Conservation (phyloP, 2,329 filamentous ascomycete species). For the Thelonectria discophora region DNA sequence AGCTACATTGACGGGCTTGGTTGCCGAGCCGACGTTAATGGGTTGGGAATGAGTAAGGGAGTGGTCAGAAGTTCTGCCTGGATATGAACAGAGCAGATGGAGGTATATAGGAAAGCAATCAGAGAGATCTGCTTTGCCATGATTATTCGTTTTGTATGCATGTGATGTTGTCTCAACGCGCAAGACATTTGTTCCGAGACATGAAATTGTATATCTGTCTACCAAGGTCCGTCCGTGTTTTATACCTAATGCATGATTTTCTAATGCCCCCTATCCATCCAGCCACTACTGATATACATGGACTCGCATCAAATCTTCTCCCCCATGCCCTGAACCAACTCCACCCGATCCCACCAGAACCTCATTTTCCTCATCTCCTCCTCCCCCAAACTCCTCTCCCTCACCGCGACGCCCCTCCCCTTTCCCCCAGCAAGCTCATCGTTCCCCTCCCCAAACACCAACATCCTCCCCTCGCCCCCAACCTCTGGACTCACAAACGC, state of each 20-base stretch:
- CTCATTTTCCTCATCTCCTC: constrained; percentile 59
- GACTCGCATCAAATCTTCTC: background rate
- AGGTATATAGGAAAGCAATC: constrained; percentile 39
- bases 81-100: constrained; percentile 31
- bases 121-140: constrained; percentile 26
- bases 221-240: too few species aligned
- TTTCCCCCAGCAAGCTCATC: constrained; percentile 58
- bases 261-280: too few species aligned
- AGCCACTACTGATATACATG: too few species aligned
- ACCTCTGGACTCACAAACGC: constrained; percentile 50
- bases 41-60: constrained; percentile 6
- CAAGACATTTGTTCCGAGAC: too few species aligned
- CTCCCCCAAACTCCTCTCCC: constrained; percentile 52
- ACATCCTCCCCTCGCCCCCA: constrained; percentile 47
- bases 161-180: too few species aligned
- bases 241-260: too few species aligned
- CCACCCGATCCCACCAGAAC: constrained; percentile 69
- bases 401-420: constrained; percentile 53
- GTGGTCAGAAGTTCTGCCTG: constrained; percentile 28
- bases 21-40: background rate
- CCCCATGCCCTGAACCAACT: constrained; percentile 42
- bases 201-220: too few species aligned
- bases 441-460: constrained; percentile 69
- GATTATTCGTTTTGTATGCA: too few species aligned
- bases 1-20: constrained; percentile 6